Base-by-base conservation (phyloP, 2,329 filamentous ascomycete species). In the Lizonia empirigonia region DNA sequence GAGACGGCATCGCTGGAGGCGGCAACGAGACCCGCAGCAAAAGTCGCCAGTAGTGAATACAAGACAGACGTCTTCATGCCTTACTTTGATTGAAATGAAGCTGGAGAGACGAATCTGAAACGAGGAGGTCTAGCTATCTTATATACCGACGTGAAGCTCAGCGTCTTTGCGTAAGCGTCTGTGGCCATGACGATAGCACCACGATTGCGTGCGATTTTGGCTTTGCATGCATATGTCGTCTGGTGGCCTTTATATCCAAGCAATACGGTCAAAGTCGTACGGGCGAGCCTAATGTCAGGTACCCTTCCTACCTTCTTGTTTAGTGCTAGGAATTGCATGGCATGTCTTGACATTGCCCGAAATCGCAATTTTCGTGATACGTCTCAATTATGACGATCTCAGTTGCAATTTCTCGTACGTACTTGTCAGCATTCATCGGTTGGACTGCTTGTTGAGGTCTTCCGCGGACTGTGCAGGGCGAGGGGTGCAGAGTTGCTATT, bases 1-100 rank as follows among this genome's bases (percentile, higher is more conserved):
- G 63, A 56, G 1, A 53, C 40, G 16, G 67, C 29, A 54, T 65
- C 51, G 56, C 67, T 56, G 39, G 54, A 34, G 2, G 44, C 47
- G 13, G 40, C 39, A 27, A 16, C 48, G 6, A 50, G 34, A 20
- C 50, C 40, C 19, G 41, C 52, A 4, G 41, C 58, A 27, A 56
- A 24, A 27, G 44, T 32, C 16, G 39, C 38, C 18, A 52, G 18
- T n/a, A 51, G 13, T 7, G 48, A 52, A 8, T 16, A 24, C 3
- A 52, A 30, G 33, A 49, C 13, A 19, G 45, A 36, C 3, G 40
- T 10, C 15, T 44, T 40, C 53, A 56, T 56, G 12, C 26, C 40
- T 35, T 15, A 24, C 12, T 15, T 6, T 34, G 18, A 34, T 18
- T 16, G 12, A 9, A n/a, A n/a, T 8, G 29, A 35, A 10, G 15